Base-by-base conservation (phyloP, 78 protist species). In the Dictyostelium brefeldianum region DNA sequence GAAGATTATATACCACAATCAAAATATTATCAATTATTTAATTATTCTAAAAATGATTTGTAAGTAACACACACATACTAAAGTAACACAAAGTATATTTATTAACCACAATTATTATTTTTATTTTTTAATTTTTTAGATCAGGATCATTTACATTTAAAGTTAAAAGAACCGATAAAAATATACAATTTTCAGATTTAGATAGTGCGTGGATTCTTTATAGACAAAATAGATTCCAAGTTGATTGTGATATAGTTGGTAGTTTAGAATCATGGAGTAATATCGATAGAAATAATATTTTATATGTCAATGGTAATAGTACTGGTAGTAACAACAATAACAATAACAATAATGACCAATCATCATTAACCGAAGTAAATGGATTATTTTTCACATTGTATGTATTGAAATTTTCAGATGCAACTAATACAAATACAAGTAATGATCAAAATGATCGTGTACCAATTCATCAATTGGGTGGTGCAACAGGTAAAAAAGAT, bases 201-300 rank as follows among this genome's bases (percentile, higher is more conserved):
- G 95, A 90, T 43, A 36, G 80, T 14, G 95, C 95, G 22, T 90
- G 95, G 95, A 83, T 90, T 56, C 82, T 82, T 48, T 90, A 90
- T 43, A 53, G 89, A 64, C 95, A 90, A 77, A 90, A 90, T 78
- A 73, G 89, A 64, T 90, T 90, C 62, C 95, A 90, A 51, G 89
- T 90, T 27, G 89, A 90, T 48, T 80, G 83, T 18, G 92, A 85
- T 41, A n/a, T 85, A 17, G 64, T 41, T 71, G 92, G 92, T 17
- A 48, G 78, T 47, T 75, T 85, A 62, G 92, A 85, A 56, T 48
- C 70, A 20, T 83, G 91, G 91, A 54, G 54, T 20, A 85, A 85
- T 15, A 64, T 46, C 29, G 92, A 85, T 48, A 78, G 74, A 48
- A 56, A 77, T 54, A 85, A 85, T 62, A 31, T 65, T 8, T 59